Evolutionary conservation across 179 eudicot species (phyloP).

Genomic region (Carnegiea gigantea): DNA sequence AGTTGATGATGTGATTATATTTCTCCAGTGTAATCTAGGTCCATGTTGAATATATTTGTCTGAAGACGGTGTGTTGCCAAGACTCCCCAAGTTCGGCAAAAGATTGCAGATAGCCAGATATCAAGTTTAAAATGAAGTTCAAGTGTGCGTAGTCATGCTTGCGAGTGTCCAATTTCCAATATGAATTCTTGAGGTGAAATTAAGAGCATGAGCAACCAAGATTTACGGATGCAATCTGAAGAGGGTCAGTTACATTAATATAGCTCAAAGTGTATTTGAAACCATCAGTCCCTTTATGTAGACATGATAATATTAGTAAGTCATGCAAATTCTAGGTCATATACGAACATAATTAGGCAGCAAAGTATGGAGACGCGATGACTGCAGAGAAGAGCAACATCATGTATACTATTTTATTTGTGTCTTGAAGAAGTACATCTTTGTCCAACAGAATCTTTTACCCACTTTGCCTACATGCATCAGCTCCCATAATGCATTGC

Average conservation of each 20-base stretch:
- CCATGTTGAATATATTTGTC: not conserved
- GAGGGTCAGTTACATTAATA: not conserved
- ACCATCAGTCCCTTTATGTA: not conserved
- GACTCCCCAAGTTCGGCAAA: not conserved
- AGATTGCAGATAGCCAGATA: not conserved
- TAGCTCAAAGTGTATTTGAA: not conserved
- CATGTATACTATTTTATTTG: slow-evolving; percentile 1
- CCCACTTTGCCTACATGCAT: slow-evolving; percentile 15
- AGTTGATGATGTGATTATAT: no score
- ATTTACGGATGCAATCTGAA: not conserved
- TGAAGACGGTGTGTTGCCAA: not conserved
- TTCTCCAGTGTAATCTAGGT: no score
- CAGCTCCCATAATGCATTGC: slow-evolving; percentile 27
- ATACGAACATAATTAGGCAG: slow-evolving; percentile 21
- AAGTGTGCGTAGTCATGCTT: not conserved
- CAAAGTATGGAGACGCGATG: slow-evolving; percentile 7
- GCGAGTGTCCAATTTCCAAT: not conserved
- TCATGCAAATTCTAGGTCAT: not conserved
- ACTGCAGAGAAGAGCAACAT: slow-evolving; percentile 1
- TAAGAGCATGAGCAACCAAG: not conserved
- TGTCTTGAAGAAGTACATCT: slow-evolving; percentile 1
- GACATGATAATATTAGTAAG: not conserved
- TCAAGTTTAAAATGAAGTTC: not conserved
- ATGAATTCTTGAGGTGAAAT: not conserved
- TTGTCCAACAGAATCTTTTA: slow-evolving; percentile 13